Evolutionary conservation across 176 grass and related monocot species (phyloP).

Genomic region (Musa troglodytarum): DNA sequence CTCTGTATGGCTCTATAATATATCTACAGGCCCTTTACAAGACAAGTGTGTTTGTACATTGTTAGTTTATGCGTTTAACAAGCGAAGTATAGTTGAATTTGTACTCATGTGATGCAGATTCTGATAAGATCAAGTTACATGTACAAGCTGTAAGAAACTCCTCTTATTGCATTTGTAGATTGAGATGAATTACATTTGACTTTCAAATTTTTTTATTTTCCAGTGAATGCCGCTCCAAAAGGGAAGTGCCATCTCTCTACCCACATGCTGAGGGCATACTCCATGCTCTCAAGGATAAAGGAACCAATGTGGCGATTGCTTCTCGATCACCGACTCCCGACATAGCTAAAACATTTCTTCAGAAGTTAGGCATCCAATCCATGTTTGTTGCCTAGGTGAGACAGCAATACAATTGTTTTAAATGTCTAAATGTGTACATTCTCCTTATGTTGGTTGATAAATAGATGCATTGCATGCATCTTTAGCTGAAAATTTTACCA

Average conservation of each 20-base stretch:
- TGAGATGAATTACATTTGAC: not conserved
- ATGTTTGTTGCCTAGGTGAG: conserved; percentile 60
- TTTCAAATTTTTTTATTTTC: not conserved
- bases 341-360: conserved; percentile 71
- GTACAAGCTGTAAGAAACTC: not conserved
- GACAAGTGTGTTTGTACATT: too few relatives aligned
- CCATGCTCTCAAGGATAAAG: conserved; percentile 89
- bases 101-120: too few relatives aligned
- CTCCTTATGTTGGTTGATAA: not conserved
- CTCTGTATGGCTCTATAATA: too few relatives aligned
- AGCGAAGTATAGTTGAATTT: too few relatives aligned
- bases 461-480: not conserved
- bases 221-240: conserved; percentile 84
- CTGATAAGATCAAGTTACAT: too few relatives aligned
- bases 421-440: not conserved
- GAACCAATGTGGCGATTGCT: conserved; percentile 72
- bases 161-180: not conserved
- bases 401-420: not conserved
- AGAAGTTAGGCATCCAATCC: conserved; percentile 65
- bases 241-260: conserved; percentile 65
- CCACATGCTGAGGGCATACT: conserved; percentile 80
- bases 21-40: too few relatives aligned
- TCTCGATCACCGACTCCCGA: conserved; percentile 76
- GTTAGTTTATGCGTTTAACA: too few relatives aligned
- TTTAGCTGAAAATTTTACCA: not conserved